These are phyloP conservation scores for Mycoemilia scoparia DNA, from an alignment of 192 early-diverging fungal species.

Conservation along the genomic window DNA sequence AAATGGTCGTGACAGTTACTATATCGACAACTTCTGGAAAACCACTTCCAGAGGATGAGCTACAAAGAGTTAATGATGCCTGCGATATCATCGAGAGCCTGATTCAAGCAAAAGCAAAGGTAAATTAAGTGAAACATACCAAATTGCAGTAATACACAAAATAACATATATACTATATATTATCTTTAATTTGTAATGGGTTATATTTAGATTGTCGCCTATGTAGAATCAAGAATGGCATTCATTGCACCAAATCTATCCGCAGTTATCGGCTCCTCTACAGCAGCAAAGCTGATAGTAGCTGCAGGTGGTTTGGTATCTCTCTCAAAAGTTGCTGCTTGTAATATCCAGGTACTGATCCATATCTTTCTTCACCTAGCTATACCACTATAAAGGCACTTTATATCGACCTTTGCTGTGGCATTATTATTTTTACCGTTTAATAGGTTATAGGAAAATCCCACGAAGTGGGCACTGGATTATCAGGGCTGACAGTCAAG, in stretches of 20 bases:
- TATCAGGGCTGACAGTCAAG: constrained; percentile 31
- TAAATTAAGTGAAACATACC: no score
- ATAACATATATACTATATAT: no score
- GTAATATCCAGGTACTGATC: constrained; percentile 68
- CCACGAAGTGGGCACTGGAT: constrained; percentile 7
- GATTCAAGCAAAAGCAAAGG: not conserved
- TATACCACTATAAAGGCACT: not conserved
- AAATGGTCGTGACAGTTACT: constrained; percentile 85
- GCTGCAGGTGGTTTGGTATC: constrained; percentile 75
- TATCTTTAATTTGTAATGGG: constrained; percentile 48
- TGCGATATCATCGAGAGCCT: constrained; percentile 39
- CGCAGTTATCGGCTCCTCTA: constrained; percentile 60
- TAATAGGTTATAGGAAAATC: constrained; percentile 7
- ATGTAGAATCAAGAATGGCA: constrained; percentile 80
- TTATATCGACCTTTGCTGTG: not conserved
- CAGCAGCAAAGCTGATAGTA: constrained; percentile 79
- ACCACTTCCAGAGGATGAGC: constrained; percentile 38
- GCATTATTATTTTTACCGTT: constrained; percentile 10
- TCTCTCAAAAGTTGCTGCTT: constrained; percentile 77
- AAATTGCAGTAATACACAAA: no score
- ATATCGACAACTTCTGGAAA: constrained; percentile 68
- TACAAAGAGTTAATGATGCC: constrained; percentile 49
- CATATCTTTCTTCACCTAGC: no score
- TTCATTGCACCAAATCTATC: constrained; percentile 91
- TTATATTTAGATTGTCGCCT: constrained; percentile 48